phyloP scores from a whole-genome alignment of 2,329 filamentous ascomycete genomes.

The Aspergillus intermedius region DNA sequence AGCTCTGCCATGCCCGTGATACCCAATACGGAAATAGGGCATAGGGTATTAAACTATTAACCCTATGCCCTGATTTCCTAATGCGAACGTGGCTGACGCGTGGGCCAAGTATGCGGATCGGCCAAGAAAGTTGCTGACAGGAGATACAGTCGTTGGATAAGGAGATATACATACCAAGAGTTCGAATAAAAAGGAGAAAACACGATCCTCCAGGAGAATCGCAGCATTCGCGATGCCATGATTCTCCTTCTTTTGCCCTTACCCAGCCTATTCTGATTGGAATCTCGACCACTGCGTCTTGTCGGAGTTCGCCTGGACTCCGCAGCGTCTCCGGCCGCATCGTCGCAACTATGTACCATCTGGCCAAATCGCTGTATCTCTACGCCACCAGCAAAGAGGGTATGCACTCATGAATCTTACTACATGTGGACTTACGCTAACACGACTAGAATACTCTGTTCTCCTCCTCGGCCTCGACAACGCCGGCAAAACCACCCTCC shows the following conservation, averaged over 20 bases:
- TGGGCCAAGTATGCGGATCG: constrained; percentile 5
- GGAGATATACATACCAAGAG: background rate
- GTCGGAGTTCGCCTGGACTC: constrained; percentile 13
- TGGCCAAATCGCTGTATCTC: constrained; percentile 88
- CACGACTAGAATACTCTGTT: constrained; percentile 76
- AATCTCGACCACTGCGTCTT: constrained; percentile 7
- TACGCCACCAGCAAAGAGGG: constrained; percentile 97
- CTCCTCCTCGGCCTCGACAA: constrained; percentile 96
- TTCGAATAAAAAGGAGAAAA: background rate
- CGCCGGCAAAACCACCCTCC: constrained; percentile 95
- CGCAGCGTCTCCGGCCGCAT: constrained; percentile 13
- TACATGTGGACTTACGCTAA: background rate
- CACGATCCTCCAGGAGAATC: background rate
- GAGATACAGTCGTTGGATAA: background rate
- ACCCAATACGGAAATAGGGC: constrained; percentile 13
- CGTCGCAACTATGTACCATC: constrained; percentile 70
- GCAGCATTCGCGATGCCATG: constrained; percentile 16
- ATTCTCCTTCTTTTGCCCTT: constrained; percentile 6
- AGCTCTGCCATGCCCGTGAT: too few relatives aligned
- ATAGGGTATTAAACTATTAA: constrained; percentile 1
- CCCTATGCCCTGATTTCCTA: constrained; percentile 25
- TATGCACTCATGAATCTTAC: constrained; percentile 29
- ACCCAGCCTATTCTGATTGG: constrained; percentile 9
- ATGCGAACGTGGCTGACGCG: constrained; percentile 19
- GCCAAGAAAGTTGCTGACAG: background rate